phyloP scores from a whole-genome alignment of 208 protist genomes.

The Trypanosoma cruzi region DNA sequence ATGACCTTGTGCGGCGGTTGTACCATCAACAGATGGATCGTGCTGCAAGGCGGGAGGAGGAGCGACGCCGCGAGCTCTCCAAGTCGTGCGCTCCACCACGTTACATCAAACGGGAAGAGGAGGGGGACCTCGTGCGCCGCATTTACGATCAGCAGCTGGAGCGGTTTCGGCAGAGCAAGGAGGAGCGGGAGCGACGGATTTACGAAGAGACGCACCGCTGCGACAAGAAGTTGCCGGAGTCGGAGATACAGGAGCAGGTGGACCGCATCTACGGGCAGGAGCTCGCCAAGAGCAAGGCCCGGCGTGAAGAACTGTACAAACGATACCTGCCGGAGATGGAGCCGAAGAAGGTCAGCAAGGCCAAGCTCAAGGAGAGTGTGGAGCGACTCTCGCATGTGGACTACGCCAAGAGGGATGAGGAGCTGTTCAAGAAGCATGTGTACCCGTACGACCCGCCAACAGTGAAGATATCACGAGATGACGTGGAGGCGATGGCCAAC shows the following conservation, averaged over 20 bases:
- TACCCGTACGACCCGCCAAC: conserved; percentile 82
- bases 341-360: conserved; percentile 71
- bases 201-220: conserved; percentile 61
- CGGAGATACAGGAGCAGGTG: conserved; percentile 77
- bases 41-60: conserved; percentile 59
- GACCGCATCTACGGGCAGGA: conserved; percentile 84
- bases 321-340: conserved; percentile 57
- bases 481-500: conserved; percentile 70
- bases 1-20: conserved; percentile 74
- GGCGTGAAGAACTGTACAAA: conserved; percentile 50
- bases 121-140: conserved; percentile 59
- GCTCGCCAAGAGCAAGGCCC: conserved; percentile 48
- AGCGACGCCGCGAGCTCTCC: conserved; percentile 53
- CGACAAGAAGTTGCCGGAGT: conserved; percentile 63
- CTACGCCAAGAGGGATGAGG: conserved; percentile 78
- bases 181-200: conserved; percentile 56
- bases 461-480: conserved; percentile 49
- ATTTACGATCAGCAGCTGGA: conserved; percentile 86
- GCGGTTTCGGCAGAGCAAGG: conserved; percentile 54
- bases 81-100: conserved; percentile 14
- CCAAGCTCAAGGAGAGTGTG: conserved; percentile 63
- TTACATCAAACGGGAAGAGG: conserved; percentile 53
- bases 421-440: conserved; percentile 87
- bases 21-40: conserved; percentile 83
- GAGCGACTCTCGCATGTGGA: conserved; percentile 77